phyloP scores from a whole-genome alignment of 805 yeast genomes.

The Starmera caribaea region DNA sequence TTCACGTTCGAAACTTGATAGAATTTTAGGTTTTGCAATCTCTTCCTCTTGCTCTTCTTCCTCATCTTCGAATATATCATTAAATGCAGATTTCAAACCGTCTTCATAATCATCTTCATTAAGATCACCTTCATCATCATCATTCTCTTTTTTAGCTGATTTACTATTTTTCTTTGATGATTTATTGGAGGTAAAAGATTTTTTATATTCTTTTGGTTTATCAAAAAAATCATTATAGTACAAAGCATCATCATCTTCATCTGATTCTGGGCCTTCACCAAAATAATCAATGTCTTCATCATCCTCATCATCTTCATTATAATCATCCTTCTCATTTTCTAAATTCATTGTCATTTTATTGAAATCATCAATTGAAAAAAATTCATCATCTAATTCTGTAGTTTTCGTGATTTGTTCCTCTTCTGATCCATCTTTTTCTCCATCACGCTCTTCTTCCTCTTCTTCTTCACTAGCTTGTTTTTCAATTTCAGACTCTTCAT shows the following conservation, averaged over 20 bases:
- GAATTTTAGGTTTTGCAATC: conserved; percentile 19
- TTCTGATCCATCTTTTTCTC: conserved; percentile 20
- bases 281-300: conserved; percentile 39
- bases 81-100: conserved; percentile 47
- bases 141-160: conserved; percentile 20
- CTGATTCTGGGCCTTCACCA: conserved; percentile 33
- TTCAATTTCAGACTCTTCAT: conserved; percentile 16
- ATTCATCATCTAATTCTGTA: conserved; percentile 70
- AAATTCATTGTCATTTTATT: conserved; percentile 62
- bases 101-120: conserved; percentile 50
- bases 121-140: conserved; percentile 31
- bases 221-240: conserved; percentile 61
- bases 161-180: conserved; percentile 4
- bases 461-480: conserved; percentile 18
- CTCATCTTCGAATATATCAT: conserved; percentile 31
- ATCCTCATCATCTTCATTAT: conserved; percentile 32
- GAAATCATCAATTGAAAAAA: conserved; percentile 79
- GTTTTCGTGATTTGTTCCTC: conserved; percentile 32
- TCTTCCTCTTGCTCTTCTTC: conserved; percentile 15
- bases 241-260: conserved; percentile 44
- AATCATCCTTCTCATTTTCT: conserved; percentile 43
- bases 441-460: conserved; percentile 18
- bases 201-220: conserved; percentile 14
- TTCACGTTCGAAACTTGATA: conserved; percentile 78
- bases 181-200: not conserved